Evolutionary conservation across 2,329 filamentous ascomycete genomes (phyloP), one percentile per base, ranked within the genome.

Genomic region (Penicillium sp.): DNA sequence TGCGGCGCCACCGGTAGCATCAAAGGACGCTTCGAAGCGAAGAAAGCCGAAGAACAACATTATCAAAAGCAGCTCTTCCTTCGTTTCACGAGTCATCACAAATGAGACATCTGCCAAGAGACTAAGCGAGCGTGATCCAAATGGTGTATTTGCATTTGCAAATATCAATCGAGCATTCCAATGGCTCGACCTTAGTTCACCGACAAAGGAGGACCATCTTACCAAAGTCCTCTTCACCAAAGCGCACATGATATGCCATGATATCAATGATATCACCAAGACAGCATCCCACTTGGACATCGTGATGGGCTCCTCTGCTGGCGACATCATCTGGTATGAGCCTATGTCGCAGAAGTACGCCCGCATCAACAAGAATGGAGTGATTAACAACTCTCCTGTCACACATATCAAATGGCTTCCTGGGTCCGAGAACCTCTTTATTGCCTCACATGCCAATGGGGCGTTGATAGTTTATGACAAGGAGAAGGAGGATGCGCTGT

Each of bases 241-340:
- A 72, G 91, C 91, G 0, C 91, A 99, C 68, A 92, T 91, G 64
- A 76, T 97, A 36, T 96, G 91, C 61, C 93, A 99, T 66, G 92
- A 97, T 69, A 83, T 95, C 35, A 97, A 99, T 65, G 75, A 81
- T 36, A 66, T 88, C 46, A 96, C 91, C 10, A 95, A 92, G 71
- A 85, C 82, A 42, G 67, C 80, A 3, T 83, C 80, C 4, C 92
- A 97, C 64, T 79, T 99, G 35, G 93, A 99, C 66, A 78, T 99
- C 16, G 84, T 95, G 49, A 88, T 99, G 83, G 93, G 93, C 1
- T 97, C 95, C 64, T 96, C 92, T 6, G 95, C 91, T 0, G 90
- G 91, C 33, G 93, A 99, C 69, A 90, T 99, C 40, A 92, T 99
- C 54, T 99, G 93, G 93, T 97, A 93, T 77, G 93, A 99, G 71